These are phyloP conservation scores for Russula abietina DNA, from an alignment of 768 basidiomycete genomes.

Conservation along the genomic window DNA sequence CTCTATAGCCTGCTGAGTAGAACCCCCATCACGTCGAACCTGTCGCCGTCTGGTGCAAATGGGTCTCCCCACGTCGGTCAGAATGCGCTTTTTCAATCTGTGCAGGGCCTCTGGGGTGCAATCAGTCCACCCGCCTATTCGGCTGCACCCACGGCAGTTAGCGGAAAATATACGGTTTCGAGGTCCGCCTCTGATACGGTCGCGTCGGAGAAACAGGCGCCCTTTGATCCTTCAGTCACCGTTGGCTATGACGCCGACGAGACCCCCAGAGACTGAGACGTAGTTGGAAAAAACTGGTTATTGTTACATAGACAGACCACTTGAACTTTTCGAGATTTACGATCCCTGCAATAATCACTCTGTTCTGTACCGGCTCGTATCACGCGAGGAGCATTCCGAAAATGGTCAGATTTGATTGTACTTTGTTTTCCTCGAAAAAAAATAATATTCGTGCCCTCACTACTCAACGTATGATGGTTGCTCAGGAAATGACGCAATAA, in stretches of 20 bases:
- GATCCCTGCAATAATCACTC: neutral
- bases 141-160: neutral
- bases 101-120: constrained; percentile 4
- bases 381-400: neutral
- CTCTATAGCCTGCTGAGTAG: constrained; percentile 43
- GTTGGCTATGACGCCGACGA: constrained; percentile 12
- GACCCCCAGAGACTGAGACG: neutral
- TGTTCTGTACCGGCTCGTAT: neutral
- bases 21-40: constrained; percentile 24
- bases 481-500: too few species aligned
- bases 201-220: neutral
- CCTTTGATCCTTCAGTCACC: neutral
- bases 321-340: neutral
- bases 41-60: neutral
- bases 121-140: neutral
- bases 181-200: neutral
- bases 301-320: neutral
- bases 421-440: too few species aligned
- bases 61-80: constrained; percentile 24
- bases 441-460: too few species aligned
- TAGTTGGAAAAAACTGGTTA: neutral
- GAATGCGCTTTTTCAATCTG: neutral
- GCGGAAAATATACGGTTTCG: neutral
- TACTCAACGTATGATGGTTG: too few species aligned
- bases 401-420: neutral